Percentiles rank a stretch among this genome's conserved stretches.
phyloP scores from a whole-genome alignment of 73 alveolate species.

The Stentor coeruleus region DNA sequence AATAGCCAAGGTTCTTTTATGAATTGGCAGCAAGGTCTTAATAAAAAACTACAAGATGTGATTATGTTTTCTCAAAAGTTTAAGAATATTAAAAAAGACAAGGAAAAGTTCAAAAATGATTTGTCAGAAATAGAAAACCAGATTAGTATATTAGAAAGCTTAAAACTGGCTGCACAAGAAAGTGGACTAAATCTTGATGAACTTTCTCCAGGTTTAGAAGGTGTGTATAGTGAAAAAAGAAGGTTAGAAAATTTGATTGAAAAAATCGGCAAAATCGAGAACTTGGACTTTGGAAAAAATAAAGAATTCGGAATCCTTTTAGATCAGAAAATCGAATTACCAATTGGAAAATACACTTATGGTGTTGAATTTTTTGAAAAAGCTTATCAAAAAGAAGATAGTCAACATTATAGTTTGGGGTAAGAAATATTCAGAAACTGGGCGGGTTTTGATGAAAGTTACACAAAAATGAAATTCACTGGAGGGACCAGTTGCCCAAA shows the following conservation, averaged over 20 bases:
- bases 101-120: background rate
- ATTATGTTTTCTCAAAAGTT: too few species aligned
- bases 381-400: slow-evolving; percentile 14
- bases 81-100: too few species aligned
- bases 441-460: slow-evolving; percentile 11
- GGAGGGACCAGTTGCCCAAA: slow-evolving; percentile 17
- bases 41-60: background rate
- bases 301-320: background rate
- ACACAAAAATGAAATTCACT: background rate
- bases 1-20: background rate
- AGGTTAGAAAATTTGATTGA: background rate
- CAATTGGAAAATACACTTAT: background rate
- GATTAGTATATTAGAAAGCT: too few species aligned
- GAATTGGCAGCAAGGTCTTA: slow-evolving; percentile 1
- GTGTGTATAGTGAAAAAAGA: background rate
- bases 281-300: background rate
- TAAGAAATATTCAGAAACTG: background rate
- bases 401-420: background rate
- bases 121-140: background rate
- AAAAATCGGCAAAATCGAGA: background rate
- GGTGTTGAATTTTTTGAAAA: background rate
- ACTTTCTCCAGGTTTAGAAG: background rate
- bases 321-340: background rate
- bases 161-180: background rate
- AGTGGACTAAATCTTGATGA: background rate